A percentile compares a stretch with the other conserved stretches of the same genome.
These are phyloP conservation scores for Diaporthe sp. DNA, from an alignment of 2,329 filamentous ascomycete species.

Conservation along the genomic window DNA sequence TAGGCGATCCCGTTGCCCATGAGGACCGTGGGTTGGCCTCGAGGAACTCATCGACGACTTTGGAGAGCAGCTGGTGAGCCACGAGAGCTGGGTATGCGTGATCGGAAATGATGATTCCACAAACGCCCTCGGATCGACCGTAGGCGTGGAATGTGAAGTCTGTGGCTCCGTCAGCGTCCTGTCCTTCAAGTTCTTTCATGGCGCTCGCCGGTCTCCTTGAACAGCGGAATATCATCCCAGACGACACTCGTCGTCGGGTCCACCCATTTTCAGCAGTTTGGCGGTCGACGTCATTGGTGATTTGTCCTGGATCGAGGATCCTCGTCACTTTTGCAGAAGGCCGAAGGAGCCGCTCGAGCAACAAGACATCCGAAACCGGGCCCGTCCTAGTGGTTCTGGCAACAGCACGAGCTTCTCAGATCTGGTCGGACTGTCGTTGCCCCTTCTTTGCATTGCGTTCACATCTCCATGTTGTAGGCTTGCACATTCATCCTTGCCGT, in stretches of 20 bases:
- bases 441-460: too few species aligned
- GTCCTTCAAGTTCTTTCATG: not conserved
- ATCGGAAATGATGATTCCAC: slow-evolving; percentile 83
- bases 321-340: not conserved
- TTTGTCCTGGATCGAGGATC: not conserved
- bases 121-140: slow-evolving; percentile 80
- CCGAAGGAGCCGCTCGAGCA: not conserved
- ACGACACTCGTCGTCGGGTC: slow-evolving; percentile 7
- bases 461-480: not conserved
- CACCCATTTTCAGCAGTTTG: not conserved
- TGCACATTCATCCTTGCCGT: too few species aligned
- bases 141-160: slow-evolving; percentile 86
- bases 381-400: not conserved
- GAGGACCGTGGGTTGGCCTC: slow-evolving; percentile 78
- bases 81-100: slow-evolving; percentile 71
- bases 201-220: not conserved
- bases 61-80: slow-evolving; percentile 70
- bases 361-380: too few species aligned
- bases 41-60: slow-evolving; percentile 90
- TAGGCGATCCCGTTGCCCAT: slow-evolving; percentile 70
- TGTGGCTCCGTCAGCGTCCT: slow-evolving; percentile 35
- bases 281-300: not conserved
- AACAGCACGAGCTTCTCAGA: not conserved
- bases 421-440: not conserved
- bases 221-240: not conserved